A percentile compares a stretch with the other conserved stretches of the same genome.
phyloP scores from a whole-genome alignment of 768 basidiomycete genomes.

The Chalciporus pseudorubinellus region DNA sequence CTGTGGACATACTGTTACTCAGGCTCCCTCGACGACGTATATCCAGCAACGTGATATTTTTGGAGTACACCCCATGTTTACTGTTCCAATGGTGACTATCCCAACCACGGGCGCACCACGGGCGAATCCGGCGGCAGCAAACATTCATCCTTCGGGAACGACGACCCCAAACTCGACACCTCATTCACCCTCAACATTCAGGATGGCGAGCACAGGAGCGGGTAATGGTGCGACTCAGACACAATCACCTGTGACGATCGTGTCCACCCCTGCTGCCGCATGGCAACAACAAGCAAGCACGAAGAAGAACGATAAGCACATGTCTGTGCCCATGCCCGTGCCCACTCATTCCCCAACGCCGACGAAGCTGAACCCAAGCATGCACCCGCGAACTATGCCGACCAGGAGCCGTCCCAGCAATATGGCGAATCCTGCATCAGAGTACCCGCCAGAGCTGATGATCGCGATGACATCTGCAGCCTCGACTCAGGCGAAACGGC shows the following conservation, averaged over 20 bases:
- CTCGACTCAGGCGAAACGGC: slow-evolving; percentile 3
- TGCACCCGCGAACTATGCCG: not conserved
- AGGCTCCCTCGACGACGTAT: not conserved
- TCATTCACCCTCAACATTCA: not conserved
- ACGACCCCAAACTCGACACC: not conserved
- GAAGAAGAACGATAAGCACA: not conserved
- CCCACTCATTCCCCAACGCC: not conserved
- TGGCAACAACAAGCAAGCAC: not conserved
- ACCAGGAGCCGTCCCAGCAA: not conserved
- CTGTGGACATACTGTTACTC: slow-evolving; percentile 19
- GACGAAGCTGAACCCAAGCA: not conserved
- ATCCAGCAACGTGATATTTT: not conserved
- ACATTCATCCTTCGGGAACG: not conserved
- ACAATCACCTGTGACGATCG: slow-evolving; percentile 3
- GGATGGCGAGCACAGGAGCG: not conserved
- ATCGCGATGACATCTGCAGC: not conserved
- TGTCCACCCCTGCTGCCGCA: not conserved
- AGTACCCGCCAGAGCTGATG: not conserved
- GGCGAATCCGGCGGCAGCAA: not conserved
- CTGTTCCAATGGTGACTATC: slow-evolving; percentile 26
- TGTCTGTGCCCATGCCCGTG: not conserved
- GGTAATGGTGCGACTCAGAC: not conserved
- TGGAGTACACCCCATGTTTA: slow-evolving; percentile 29
- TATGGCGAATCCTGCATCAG: not conserved
- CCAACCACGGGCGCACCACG: slow-evolving; percentile 4